These are phyloP conservation scores for Aspergillus nomiae DNA, from an alignment of 2,329 filamentous ascomycete species.

Conservation along the genomic window DNA sequence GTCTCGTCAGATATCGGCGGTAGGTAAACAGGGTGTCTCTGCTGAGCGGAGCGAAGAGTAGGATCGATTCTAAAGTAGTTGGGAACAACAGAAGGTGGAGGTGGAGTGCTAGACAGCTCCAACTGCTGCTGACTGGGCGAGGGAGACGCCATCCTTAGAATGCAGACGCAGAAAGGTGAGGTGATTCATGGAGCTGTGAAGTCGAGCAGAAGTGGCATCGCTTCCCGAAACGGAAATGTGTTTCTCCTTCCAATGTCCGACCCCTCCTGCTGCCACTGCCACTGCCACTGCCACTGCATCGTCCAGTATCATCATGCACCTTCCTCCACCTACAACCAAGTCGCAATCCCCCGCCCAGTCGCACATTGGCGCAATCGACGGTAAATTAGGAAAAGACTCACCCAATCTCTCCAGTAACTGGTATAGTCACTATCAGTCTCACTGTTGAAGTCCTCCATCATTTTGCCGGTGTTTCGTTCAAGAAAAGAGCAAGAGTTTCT, in stretches of 20 bases:
- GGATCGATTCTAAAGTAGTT: neutral
- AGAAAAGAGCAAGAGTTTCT: neutral
- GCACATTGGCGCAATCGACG: constrained; percentile 15
- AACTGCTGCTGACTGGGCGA: neutral
- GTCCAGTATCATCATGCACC: neutral
- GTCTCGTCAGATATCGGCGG: neutral
- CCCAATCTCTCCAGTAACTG: constrained; percentile 99
- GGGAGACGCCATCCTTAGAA: neutral
- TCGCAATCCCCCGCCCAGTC: constrained; percentile 9
- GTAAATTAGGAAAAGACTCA: constrained; percentile 55
- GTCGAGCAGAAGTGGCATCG: neutral
- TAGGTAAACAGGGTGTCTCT: neutral
- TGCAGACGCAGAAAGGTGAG: neutral
- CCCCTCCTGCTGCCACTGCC: neutral
- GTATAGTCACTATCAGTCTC: constrained; percentile 99
- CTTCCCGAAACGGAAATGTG: neutral
- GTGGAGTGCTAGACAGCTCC: neutral
- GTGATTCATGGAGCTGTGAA: neutral
- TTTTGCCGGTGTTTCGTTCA: constrained; percentile 15
- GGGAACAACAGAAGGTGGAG: neutral
- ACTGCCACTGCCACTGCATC: neutral
- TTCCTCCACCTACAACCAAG: constrained; percentile 12
- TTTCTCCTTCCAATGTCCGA: neutral
- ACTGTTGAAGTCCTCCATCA: constrained; percentile 96
- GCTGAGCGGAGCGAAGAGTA: neutral